Conservation (phyloP, 495 filamentous ascomycete species). For the Lasiosphaeria ovina region DNA sequence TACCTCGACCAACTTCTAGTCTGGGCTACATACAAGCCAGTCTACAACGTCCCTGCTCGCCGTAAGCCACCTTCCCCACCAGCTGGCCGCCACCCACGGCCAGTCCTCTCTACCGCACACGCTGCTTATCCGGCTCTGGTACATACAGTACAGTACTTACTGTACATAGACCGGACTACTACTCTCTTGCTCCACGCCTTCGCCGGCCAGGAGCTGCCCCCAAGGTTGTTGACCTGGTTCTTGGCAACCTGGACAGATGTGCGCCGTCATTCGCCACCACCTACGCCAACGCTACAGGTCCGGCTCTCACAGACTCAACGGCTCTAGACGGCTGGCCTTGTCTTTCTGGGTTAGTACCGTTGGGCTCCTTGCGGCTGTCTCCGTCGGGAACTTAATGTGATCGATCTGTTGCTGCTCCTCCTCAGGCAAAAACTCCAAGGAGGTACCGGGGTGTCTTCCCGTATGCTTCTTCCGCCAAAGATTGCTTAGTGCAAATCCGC, state of each 20-base stretch:
- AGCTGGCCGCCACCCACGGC: not conserved
- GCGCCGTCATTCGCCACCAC: constrained; percentile 23
- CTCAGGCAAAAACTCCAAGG: constrained; percentile 13
- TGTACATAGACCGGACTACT: not conserved
- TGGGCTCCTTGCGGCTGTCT: constrained; percentile 12
- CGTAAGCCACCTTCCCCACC: constrained; percentile 2
- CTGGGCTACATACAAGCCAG: constrained; percentile 9
- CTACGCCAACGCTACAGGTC: constrained; percentile 4
- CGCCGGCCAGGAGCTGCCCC: constrained; percentile 8
- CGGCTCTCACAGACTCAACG: constrained; percentile 9
- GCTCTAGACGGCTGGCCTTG: constrained; percentile 5
- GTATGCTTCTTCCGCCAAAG: constrained; percentile 19
- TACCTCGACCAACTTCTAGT: constrained; percentile 12
- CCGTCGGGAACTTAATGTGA: constrained; percentile 17
- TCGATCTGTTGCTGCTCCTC: not conserved
- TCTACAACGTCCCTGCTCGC: not conserved
- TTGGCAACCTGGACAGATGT: constrained; percentile 15
- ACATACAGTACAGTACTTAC: constrained; percentile 2
- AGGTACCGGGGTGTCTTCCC: constrained; percentile 20
- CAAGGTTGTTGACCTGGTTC: constrained; percentile 11
- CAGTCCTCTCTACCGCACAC: constrained; percentile 5
- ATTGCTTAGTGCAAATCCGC: constrained; percentile 25
- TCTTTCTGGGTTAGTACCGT: constrained; percentile 3
- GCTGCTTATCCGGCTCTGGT: constrained; percentile 16
- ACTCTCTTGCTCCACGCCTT: constrained; percentile 2